Evolutionary conservation across 2,329 filamentous ascomycete genomes (phyloP), one percentile per base, ranked within the genome.

Genomic region (Aspergillus sp.): DNA sequence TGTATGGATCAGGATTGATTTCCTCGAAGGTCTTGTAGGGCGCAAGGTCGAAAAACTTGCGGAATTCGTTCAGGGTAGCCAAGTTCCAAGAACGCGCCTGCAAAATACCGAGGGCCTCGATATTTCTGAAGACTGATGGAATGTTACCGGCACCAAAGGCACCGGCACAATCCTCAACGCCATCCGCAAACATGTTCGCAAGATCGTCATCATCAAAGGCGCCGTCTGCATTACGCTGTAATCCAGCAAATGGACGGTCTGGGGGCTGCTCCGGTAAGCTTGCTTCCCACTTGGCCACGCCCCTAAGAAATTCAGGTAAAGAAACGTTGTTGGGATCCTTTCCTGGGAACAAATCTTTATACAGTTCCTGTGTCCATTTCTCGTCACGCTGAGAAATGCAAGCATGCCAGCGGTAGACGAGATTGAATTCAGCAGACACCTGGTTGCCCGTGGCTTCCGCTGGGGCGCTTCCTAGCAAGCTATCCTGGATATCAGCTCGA

Each of bases 371-470:
- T 17, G 84, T 85, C 86, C 86, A 90, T 42, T 80, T 77, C 68
- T 88, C 85, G 62, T 89, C 87, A 21, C 81, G 80, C 63, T 82
- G 77, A 3, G 84, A 86, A 54, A 88, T 83, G 44, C 82, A 83
- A 1, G 83, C 84, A 71, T 90, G 87, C 80, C 86, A 90, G 25
- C 87, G 80, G 68, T 90, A 90, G 1, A 89, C 78, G 27, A 89
- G 77, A 61, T 89, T 89, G 75, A 90, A 90, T 71, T 90, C 87
- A 3, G 85, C 86, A 44, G 84, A 87, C 49, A 89, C 86, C 65
- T 89, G 86, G 67, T 90, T 90, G 11, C 87, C 87, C 2, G 85
- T 80, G 1, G 85, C 87, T 49, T 84, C 78, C 0, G 81, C 77
- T 1, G 83, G 79, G 6, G 81, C 81, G 23, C 82, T 75, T 3